Evolutionary conservation across 2,329 filamentous ascomycete genomes (phyloP), one percentile per base, ranked within the genome.

Genomic region (Taxawa tesnikishii): DNA sequence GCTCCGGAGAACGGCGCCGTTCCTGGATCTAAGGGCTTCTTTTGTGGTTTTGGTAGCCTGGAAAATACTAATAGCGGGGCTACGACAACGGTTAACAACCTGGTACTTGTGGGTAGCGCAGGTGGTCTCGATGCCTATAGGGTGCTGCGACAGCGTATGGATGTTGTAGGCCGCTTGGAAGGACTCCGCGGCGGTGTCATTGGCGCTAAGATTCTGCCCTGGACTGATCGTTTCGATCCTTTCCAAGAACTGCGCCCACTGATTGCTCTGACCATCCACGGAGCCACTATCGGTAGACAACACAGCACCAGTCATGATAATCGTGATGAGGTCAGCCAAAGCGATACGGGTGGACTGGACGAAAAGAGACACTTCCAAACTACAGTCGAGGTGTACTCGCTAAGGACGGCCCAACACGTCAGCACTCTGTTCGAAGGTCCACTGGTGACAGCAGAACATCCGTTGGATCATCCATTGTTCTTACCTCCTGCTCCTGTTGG

Each of bases 351-450:
- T n/a, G n/a, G n/a, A n/a, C n/a, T n/a, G n/a, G n/a, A n/a, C n/a
- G n/a, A n/a, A n/a, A n/a, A n/a, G n/a, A 39, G 4, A 30, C 32
- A 68, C 28, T 92, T 88, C 48, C 85, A 93, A 55, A 94, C 87
- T 0, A 79, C 79, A 0, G 83, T 94, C 5, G 84, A 94, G 44
- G 64, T 96, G 0, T 93, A 88, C 55, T 94, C 87, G 1, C 61
- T 96, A 38, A 75, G 72, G 44, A 82, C 77, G n/a, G 77, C 76
- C 45, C 68, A 72, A 39, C 71, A 73, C 34, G 58, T 94, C 33
- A 71, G 77, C 15, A 79, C 82, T 1, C 62, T 96, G 6, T 76
- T 92, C 38, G 71, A 76, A 45, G 75, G 79, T 26, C 70, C 81
- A 30, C 65, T 73, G 50, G 62, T 74, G 33, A 60, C 73, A 28